Conservation (phyloP, 2,329 filamentous ascomycete species). For the Chaetomium olivaceum region DNA sequence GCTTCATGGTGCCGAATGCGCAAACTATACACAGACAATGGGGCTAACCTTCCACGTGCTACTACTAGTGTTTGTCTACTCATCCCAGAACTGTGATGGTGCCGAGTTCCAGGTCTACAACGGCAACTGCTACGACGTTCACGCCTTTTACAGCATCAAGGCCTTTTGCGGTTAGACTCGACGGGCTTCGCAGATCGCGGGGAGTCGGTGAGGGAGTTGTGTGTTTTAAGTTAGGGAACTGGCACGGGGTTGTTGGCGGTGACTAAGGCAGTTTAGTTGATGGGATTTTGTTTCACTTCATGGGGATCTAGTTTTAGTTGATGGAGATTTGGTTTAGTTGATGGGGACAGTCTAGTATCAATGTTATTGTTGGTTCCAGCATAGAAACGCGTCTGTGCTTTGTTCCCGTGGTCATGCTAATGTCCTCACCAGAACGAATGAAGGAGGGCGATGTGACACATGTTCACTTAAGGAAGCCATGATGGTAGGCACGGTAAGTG, state of each 20-base stretch:
- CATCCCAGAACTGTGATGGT: background rate
- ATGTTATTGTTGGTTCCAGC: background rate
- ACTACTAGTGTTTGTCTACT: background rate
- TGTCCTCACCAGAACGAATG: too few species aligned
- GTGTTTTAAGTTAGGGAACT: too few species aligned
- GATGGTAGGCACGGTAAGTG: too few species aligned
- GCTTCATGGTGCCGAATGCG: background rate
- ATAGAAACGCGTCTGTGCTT: background rate
- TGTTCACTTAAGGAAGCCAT: too few species aligned
- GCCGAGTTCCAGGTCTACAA: background rate
- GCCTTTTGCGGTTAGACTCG: background rate
- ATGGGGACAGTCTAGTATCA: background rate
- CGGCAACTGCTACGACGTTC: conserved; percentile 1
- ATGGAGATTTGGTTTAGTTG: too few species aligned
- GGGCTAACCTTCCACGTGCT: background rate
- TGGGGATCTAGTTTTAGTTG: too few species aligned
- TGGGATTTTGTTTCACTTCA: too few species aligned
- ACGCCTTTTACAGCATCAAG: conserved; percentile 1
- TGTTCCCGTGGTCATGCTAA: background rate
- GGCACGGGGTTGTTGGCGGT: too few species aligned
- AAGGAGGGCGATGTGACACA: too few species aligned
- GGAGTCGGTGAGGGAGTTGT: too few species aligned
- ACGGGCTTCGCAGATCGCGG: background rate
- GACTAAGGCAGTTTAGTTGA: too few species aligned
- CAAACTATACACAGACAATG: background rate